phyloP scores from a whole-genome alignment of 2,329 filamentous ascomycete species.

The Xylariaceae sp. region DNA sequence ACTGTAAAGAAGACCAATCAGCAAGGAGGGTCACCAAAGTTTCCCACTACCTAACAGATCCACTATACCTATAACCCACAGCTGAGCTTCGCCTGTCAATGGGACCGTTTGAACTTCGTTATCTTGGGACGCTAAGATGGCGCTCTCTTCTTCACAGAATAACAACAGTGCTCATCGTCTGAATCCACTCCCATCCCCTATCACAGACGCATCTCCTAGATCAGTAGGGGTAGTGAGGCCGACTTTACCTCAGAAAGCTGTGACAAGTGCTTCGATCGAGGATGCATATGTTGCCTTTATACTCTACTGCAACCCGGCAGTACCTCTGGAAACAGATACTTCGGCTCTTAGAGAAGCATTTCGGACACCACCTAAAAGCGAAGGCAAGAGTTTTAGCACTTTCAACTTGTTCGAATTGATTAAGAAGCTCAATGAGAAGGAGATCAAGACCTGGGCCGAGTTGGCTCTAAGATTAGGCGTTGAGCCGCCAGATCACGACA shows the following conservation, averaged over 20 bases:
- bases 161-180: conserved; percentile 33
- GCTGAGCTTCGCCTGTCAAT: conserved; percentile 8
- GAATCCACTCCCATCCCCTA: conserved; percentile 32
- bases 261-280: conserved; percentile 73
- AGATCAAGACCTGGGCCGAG: conserved; percentile 92
- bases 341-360: conserved; percentile 74
- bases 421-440: conserved; percentile 73
- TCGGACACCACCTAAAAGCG: conserved; percentile 78
- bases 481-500: conserved; percentile 77
- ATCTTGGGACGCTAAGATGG: conserved; percentile 31
- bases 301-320: conserved; percentile 85
- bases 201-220: conserved; percentile 33
- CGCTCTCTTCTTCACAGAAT: conserved; percentile 34
- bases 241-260: conserved; percentile 65
- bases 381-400: conserved; percentile 82
- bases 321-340: conserved; percentile 71
- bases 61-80: conserved; percentile 10
- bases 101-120: conserved; percentile 15
- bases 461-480: conserved; percentile 86
- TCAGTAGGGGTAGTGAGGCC: conserved; percentile 31
- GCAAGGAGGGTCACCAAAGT: conserved; percentile 11
- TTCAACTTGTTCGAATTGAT: conserved; percentile 79
- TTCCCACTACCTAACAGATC: conserved; percentile 1
- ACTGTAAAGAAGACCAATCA: conserved; percentile 2
- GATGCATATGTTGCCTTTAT: conserved; percentile 85